A percentile compares a stretch with the other conserved stretches of the same genome.
Evolutionary conservation across 2,329 filamentous ascomycete genomes (phyloP).

Genomic region (Fusarium falciforme): DNA sequence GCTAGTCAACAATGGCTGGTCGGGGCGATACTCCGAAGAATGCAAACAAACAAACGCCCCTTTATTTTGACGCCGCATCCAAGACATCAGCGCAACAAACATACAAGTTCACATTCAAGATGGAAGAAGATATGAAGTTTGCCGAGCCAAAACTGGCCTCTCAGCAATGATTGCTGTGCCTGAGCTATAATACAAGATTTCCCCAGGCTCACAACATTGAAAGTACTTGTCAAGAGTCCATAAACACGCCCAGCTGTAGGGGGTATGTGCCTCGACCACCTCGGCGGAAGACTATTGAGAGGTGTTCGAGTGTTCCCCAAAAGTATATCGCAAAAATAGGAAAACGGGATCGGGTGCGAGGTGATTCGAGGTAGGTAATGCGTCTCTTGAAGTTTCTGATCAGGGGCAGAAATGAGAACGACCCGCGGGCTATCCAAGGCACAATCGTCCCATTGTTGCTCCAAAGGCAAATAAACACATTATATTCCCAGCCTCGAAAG

Average conservation of each 20-base stretch:
- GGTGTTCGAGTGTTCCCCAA: not conserved
- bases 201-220: conserved; percentile 41
- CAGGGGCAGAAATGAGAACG: conserved; percentile 28
- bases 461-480: conserved; percentile 44
- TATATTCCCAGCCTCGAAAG: conserved; percentile 48
- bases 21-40: not conserved
- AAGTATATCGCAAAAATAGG: conserved; percentile 32
- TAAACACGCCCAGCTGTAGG: conserved; percentile 51
- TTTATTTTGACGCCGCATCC: conserved; percentile 7
- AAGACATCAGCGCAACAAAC: not conserved
- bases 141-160: conserved; percentile 56
- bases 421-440: conserved; percentile 41
- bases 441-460: conserved; percentile 42
- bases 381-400: conserved; percentile 30
- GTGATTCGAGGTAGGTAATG: conserved; percentile 39
- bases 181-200: conserved; percentile 42
- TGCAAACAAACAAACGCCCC: not conserved
- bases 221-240: conserved; percentile 48
- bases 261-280: conserved; percentile 6
- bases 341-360: conserved; percentile 10
- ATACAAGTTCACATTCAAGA: not conserved
- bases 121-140: conserved; percentile 5
- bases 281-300: conserved; percentile 4
- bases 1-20: not conserved
- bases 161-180: conserved; percentile 48